Conservation (phyloP, 768 basidiomycete genomes). For the Kwoniella newhampshirensis region DNA sequence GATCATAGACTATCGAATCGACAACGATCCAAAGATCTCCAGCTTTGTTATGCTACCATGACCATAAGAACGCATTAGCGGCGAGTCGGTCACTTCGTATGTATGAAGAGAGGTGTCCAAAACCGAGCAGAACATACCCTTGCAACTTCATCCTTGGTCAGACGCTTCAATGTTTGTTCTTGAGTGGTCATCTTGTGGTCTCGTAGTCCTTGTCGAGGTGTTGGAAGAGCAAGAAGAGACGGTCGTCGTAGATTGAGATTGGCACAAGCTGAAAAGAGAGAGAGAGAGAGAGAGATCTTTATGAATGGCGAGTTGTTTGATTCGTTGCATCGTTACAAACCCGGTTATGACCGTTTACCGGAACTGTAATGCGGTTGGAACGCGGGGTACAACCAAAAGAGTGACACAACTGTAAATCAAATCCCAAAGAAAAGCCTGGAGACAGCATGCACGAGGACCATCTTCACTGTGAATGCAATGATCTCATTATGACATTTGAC, state of each 20-base stretch:
- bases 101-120: neutral
- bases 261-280: no score
- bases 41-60: slow-evolving; percentile 66
- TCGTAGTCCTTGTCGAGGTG: neutral
- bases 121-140: slow-evolving; percentile 57
- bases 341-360: no score
- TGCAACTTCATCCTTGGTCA: slow-evolving; percentile 69
- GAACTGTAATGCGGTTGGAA: no score
- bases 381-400: no score
- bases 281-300: neutral
- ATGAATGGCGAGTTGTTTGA: slow-evolving; percentile 12
- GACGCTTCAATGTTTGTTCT: slow-evolving; percentile 53
- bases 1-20: slow-evolving; percentile 78
- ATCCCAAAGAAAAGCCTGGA: no score
- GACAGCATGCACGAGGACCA: no score
- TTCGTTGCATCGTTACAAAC: slow-evolving; percentile 4
- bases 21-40: slow-evolving; percentile 86
- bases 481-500: no score
- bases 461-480: no score
- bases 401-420: no score
- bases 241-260: no score
- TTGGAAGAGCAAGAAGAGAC: no score
- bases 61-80: neutral
- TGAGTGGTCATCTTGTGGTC: slow-evolving; percentile 39
- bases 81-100: neutral